Base-by-base conservation (phyloP, 345 rosid genomes). In the Gossypium thurberi region DNA sequence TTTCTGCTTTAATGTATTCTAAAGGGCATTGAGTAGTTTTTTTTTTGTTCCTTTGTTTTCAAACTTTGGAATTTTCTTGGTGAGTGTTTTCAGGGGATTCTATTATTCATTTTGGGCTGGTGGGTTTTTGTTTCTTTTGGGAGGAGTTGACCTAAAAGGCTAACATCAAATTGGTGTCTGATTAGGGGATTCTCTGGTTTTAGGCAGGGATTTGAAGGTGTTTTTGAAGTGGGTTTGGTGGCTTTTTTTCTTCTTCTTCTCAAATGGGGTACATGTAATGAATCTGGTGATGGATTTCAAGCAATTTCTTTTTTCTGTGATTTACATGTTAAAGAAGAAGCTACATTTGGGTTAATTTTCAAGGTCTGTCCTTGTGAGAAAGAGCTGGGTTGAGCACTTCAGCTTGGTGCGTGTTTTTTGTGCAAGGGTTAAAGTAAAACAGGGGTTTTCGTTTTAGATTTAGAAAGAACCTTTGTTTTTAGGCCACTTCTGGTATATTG, bases 111-210 rank as follows among this genome's bases (percentile, higher is more conserved):
- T 59, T 68, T 43, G 58, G 43, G 42, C 44, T 40, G 55, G 25
- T 37, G 28, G 69, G 53, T 57, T 46, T 65, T 43, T 15, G 72
- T 69, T 68, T 58, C 26, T 56, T 20, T 56, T 20, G 21, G 76
- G 55, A 75, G 81, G 61, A 64, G 84, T 80, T 87, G 85, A 81
- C 86, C 88, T 82, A 76, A 82, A 48, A 69, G 52, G 28, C 52
- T 17, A 63, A 71, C 33, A 13, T 13, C 65, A 26, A 23, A 21
- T 63, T 53, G 70, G 44, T 71, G 69, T 78, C 78, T 74, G 74
- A 74, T 78, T 57, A 20, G 67, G 73, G 50, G 74, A 65, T 75
- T 81, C 47, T 75, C 44, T 44, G 76, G 77, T 46, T 12, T 13
- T 59, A 5, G 63, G 40, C 40, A 12, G n/a, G 37, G 40, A 59